Evolutionary conservation across 1,284 basidiomycete species (phyloP).

Genomic region (Puccinia novopanici): DNA sequence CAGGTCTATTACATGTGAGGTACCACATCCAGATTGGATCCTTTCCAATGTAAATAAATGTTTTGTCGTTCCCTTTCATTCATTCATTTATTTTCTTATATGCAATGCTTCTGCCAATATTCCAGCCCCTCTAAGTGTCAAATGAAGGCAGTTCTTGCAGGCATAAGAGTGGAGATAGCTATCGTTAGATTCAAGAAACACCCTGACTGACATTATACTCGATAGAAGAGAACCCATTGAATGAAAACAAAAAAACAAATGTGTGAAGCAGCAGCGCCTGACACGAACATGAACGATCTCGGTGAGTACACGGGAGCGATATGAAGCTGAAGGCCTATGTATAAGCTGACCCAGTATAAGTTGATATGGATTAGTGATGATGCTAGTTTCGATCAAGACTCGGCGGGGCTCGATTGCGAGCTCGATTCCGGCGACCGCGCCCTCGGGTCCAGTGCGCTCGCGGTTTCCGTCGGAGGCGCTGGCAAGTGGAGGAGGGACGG

Average conservation of each 20-base stretch:
- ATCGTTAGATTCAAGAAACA: too few species aligned
- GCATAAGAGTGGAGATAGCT: neutral
- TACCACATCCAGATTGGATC: neutral
- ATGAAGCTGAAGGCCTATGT: neutral
- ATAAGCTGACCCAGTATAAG: neutral
- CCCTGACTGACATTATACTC: too few species aligned
- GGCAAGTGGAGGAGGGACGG: too few species aligned
- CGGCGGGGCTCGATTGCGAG: neutral
- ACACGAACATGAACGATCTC: neutral
- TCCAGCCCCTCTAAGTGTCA: neutral
- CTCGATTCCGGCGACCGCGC: neutral
- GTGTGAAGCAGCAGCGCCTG: neutral
- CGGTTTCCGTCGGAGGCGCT: too few species aligned
- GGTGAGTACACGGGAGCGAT: neutral
- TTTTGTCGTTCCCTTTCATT: neutral
- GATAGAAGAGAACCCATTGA: neutral
- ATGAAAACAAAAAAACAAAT: too few species aligned
- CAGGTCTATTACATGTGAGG: too few species aligned
- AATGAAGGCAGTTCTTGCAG: neutral
- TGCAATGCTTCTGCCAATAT: neutral
- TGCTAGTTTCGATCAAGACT: neutral
- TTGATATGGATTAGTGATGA: neutral
- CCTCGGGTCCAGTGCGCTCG: too few species aligned
- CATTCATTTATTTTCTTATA: too few species aligned
- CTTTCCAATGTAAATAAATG: too few species aligned